Conservation (phyloP, 129 eudicot species). For the Artemisia argyi region DNA sequence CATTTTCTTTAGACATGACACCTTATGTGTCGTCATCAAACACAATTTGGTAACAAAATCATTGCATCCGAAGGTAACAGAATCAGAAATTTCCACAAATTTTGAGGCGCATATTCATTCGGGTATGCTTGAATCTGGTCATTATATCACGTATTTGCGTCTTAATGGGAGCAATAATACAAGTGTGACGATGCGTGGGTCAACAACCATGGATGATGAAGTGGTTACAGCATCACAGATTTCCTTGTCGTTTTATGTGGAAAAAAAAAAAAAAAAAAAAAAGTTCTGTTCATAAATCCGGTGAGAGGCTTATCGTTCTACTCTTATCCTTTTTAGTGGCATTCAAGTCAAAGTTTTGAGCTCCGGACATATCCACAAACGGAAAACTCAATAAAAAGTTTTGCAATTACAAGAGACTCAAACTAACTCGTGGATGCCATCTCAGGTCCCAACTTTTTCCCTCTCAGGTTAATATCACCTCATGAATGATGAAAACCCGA, state of each 20-base stretch:
- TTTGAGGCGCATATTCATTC: constrained; percentile 33
- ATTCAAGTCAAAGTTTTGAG: too few relatives aligned
- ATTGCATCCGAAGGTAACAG: constrained; percentile 61
- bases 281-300: too few relatives aligned
- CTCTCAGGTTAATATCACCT: too few relatives aligned
- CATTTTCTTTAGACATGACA: constrained; percentile 72
- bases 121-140: not conserved
- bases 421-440: too few relatives aligned
- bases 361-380: too few relatives aligned
- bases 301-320: too few relatives aligned
- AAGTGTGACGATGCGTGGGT: not conserved
- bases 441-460: too few relatives aligned
- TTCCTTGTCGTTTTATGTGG: not conserved
- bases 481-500: too few relatives aligned
- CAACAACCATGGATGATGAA: not conserved
- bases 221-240: not conserved
- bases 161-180: not conserved
- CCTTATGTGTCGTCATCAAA: constrained; percentile 52
- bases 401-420: too few relatives aligned
- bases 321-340: too few relatives aligned
- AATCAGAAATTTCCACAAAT: constrained; percentile 49
- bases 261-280: too few relatives aligned
- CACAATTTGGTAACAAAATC: constrained; percentile 47
- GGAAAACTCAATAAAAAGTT: too few relatives aligned
- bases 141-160: not conserved